Evolutionary conservation across 805 yeast species (phyloP).

Genomic region (Saturnispora ahearnii): DNA sequence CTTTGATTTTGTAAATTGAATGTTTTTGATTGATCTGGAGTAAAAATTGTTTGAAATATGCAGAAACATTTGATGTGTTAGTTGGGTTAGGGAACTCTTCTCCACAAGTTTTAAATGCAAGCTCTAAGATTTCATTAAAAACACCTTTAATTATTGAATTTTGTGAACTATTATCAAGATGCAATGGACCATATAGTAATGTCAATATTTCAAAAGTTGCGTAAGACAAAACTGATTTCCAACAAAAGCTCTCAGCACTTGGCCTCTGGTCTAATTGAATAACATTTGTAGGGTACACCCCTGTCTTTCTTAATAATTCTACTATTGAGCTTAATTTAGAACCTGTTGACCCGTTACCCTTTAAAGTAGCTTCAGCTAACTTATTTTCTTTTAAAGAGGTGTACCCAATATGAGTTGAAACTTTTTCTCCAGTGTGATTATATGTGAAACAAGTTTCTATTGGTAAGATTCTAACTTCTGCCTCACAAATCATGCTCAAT

Average conservation of each 20-base stretch:
- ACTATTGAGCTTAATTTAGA: slow-evolving; percentile 14
- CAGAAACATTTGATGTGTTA: slow-evolving; percentile 12
- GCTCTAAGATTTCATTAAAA: slow-evolving; percentile 16
- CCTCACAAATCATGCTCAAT: slow-evolving; percentile 22
- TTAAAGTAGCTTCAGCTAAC: slow-evolving; percentile 8
- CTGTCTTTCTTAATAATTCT: slow-evolving; percentile 18
- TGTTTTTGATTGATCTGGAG: slow-evolving; percentile 18
- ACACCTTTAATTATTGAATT: slow-evolving; percentile 15
- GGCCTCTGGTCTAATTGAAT: slow-evolving; percentile 23
- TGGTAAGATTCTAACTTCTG: slow-evolving; percentile 16
- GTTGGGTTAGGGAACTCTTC: slow-evolving; percentile 21
- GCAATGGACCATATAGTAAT: slow-evolving; percentile 18
- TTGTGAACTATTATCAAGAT: slow-evolving; percentile 7
- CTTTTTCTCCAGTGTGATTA: slow-evolving; percentile 18
- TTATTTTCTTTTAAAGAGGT: slow-evolving; percentile 6
- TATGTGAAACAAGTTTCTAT: slow-evolving; percentile 11
- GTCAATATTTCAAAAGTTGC: slow-evolving; percentile 18
- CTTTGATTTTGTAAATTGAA: slow-evolving; percentile 1
- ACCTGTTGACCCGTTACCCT: slow-evolving; percentile 18
- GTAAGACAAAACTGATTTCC: slow-evolving; percentile 25
- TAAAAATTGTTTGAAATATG: slow-evolving; percentile 14
- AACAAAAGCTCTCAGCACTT: slow-evolving; percentile 20
- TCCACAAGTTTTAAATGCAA: slow-evolving; percentile 20
- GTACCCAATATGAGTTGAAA: slow-evolving; percentile 22
- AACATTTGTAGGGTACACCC: slow-evolving; percentile 21